phyloP scores from a whole-genome alignment of 129 eudicot genomes.

The Oenanthe sinensis region DNA sequence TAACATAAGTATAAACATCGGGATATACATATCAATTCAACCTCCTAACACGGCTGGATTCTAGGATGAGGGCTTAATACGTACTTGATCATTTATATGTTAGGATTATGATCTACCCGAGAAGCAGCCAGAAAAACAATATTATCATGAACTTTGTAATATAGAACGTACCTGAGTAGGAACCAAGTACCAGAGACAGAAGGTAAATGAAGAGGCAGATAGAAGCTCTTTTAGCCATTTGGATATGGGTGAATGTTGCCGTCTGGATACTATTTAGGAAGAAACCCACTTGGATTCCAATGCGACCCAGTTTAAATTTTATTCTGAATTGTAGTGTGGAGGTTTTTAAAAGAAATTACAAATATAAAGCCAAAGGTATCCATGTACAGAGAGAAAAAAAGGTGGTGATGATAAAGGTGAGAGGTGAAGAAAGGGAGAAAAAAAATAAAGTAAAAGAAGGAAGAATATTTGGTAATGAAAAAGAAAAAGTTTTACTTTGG shows the following conservation, averaged over 20 bases:
- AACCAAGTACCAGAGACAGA: slow-evolving; percentile 22
- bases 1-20: too few species aligned
- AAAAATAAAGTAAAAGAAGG: slow-evolving; percentile 28
- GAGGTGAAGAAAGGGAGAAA: slow-evolving; percentile 14
- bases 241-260: slow-evolving; percentile 2
- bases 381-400: slow-evolving; percentile 14
- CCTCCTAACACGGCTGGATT: neutral
- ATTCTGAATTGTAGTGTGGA: slow-evolving; percentile 1
- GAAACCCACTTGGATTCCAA: slow-evolving; percentile 14
- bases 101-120: too few species aligned
- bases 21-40: too few species aligned
- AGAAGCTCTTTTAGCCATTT: slow-evolving; percentile 36
- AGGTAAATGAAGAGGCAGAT: slow-evolving; percentile 24
- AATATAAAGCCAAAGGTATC: slow-evolving; percentile 8
- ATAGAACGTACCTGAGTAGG: slow-evolving; percentile 31
- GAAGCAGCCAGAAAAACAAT: too few species aligned
- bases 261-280: neutral
- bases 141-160: too few species aligned
- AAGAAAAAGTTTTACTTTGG: slow-evolving; percentile 48
- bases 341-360: slow-evolving; percentile 13
- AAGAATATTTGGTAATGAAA: slow-evolving; percentile 21
- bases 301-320: slow-evolving; percentile 8
- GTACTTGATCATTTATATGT: too few species aligned
- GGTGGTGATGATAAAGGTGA: slow-evolving; percentile 17
- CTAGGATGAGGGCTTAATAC: too few species aligned